These are phyloP conservation scores for Lentinula guzmanii DNA, from an alignment of 768 basidiomycete genomes.

Conservation along the genomic window DNA sequence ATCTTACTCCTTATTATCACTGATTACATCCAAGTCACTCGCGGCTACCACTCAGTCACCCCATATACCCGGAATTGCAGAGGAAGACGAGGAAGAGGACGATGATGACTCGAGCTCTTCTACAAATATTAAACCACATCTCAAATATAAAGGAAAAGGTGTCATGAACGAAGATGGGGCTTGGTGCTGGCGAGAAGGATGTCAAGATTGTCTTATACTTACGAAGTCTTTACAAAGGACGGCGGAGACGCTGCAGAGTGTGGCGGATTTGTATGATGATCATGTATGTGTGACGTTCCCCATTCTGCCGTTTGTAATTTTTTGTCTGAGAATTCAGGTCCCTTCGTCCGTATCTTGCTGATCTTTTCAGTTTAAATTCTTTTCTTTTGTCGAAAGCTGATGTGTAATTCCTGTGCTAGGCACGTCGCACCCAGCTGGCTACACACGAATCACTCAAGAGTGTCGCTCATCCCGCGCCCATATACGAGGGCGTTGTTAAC, in stretches of 20 bases:
- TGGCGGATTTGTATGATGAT: slow-evolving; percentile 76
- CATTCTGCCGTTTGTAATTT: too few species aligned
- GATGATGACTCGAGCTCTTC: neutral
- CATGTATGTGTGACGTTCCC: slow-evolving; percentile 41
- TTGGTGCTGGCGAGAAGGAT: slow-evolving; percentile 84
- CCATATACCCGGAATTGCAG: slow-evolving; percentile 38
- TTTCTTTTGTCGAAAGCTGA: too few species aligned
- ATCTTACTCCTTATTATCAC: slow-evolving; percentile 66
- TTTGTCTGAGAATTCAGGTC: too few species aligned
- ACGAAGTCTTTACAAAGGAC: slow-evolving; percentile 77
- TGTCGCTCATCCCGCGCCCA: slow-evolving; percentile 67
- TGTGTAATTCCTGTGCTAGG: slow-evolving; percentile 32
- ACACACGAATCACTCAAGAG: slow-evolving; percentile 74
- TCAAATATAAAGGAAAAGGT: slow-evolving; percentile 36
- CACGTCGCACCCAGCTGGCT: slow-evolving; percentile 62
- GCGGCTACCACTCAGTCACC: slow-evolving; percentile 28
- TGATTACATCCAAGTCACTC: slow-evolving; percentile 66
- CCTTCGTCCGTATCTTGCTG: too few species aligned
- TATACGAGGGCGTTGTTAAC: slow-evolving; percentile 73
- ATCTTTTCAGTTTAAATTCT: too few species aligned
- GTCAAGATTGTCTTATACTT: slow-evolving; percentile 69
- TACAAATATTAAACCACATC: slow-evolving; percentile 10
- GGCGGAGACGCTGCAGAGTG: slow-evolving; percentile 63
- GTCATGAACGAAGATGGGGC: slow-evolving; percentile 67
- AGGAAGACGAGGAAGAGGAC: slow-evolving; percentile 22